Evolutionary conservation across 2,329 filamentous ascomycete genomes (phyloP).

Genomic region (Beauveria pseudobassiana): DNA sequence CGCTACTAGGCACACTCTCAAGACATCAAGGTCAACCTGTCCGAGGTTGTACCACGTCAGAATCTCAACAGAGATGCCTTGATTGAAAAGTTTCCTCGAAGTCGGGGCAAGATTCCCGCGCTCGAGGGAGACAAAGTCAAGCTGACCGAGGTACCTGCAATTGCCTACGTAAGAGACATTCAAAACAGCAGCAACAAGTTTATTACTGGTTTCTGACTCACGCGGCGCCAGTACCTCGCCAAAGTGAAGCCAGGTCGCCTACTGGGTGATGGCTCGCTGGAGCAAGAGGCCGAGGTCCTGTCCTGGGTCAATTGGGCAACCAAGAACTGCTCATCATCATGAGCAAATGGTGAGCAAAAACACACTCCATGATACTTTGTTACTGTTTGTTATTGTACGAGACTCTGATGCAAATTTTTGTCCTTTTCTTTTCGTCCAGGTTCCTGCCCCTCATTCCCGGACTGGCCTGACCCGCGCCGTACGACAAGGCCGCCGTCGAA

Average conservation of each 20-base stretch:
- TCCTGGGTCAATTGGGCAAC: conserved; percentile 9
- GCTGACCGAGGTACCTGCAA: conserved; percentile 1
- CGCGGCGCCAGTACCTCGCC: not conserved
- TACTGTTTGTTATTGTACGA: no score
- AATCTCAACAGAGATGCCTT: not conserved
- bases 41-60: not conserved
- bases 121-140: not conserved
- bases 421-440: not conserved
- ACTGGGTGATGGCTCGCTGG: conserved; percentile 3
- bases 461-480: not conserved
- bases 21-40: not conserved
- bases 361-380: no score
- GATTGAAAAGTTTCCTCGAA: not conserved
- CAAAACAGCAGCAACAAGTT: not conserved
- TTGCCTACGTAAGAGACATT: not conserved
- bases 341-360: not conserved
- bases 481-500: conserved; percentile 3
- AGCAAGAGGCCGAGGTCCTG: conserved; percentile 6
- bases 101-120: conserved; percentile 5
- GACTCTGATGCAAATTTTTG: no score
- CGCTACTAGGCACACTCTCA: not conserved
- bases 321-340: conserved; percentile 5
- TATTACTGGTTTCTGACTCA: not conserved
- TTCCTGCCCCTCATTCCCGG: conserved; percentile 4
- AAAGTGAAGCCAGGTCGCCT: not conserved